Evolutionary conservation across 1,284 basidiomycete species (phyloP).

Genomic region (Sporisorium sorghi): DNA sequence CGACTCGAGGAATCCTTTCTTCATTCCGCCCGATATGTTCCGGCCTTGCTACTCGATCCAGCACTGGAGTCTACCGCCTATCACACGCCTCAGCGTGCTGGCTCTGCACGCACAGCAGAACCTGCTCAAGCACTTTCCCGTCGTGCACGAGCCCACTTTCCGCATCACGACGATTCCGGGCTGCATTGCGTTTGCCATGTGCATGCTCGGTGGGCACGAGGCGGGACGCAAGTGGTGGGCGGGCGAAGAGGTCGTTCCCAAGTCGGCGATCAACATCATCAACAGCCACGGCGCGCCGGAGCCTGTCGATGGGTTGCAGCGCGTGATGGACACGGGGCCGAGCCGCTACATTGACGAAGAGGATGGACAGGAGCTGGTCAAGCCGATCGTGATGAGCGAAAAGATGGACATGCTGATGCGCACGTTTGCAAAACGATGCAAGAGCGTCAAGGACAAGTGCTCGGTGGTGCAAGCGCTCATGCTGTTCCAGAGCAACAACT

Average conservation of each 20-base stretch:
- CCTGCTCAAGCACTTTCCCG: conserved; percentile 61
- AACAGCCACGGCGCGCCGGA: conserved; percentile 24
- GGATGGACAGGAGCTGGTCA: conserved; percentile 60
- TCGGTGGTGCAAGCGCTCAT: conserved; percentile 61
- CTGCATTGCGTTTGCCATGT: conserved; percentile 58
- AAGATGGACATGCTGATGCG: conserved; percentile 62
- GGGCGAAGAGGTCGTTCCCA: conserved; percentile 59
- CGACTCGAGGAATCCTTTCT: conserved; percentile 59
- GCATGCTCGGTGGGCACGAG: conserved; percentile 61
- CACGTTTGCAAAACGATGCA: conserved; percentile 52
- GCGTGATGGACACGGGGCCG: conserved; percentile 19
- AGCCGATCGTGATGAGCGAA: conserved; percentile 61
- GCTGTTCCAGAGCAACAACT: conserved; percentile 58
- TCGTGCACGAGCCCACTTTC: conserved; percentile 63
- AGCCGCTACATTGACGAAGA: conserved; percentile 53
- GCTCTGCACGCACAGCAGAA: conserved; percentile 62
- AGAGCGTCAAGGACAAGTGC: conserved; percentile 52
- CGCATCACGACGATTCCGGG: conserved; percentile 59
- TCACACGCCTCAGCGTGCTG: conserved; percentile 56
- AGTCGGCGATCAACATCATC: conserved; percentile 39
- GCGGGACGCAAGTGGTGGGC: conserved; percentile 62
- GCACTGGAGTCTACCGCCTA: conserved; percentile 59
- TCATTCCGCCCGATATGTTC: conserved; percentile 56
- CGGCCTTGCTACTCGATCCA: conserved; percentile 56
- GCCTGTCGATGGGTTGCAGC: conserved; percentile 7